Evolutionary conservation across 495 filamentous ascomycete genomes (phyloP), one percentile per base, ranked within the genome.

Genomic region (Aeminium ludgeri): DNA sequence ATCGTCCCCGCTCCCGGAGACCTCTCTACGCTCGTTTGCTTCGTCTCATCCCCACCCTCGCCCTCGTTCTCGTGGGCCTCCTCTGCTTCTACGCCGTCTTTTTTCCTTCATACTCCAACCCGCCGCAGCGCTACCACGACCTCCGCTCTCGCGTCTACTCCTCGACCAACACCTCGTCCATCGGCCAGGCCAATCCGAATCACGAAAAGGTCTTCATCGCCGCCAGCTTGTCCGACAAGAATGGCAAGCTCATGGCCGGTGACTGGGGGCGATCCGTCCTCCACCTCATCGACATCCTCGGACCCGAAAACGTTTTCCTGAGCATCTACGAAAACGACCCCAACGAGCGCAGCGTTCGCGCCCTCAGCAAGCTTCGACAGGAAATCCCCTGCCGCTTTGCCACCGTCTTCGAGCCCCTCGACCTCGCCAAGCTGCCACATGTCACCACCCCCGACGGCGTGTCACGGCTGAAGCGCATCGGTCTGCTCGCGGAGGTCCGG

Each of bases 181-280:
- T n/a, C n/a, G 78, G 76, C 2, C 64, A 75, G 25, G 77, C 71
- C 11, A 84, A 86, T 49, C 58, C 67, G 1, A 52, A 64, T 16
- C 62, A 71, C 30, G 74, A 84, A 53, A 79, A 74, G 45, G 64
- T 86, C 12, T 86, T 82, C 54, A 80, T 87, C 42, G 77, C 76
- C 5, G 74, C 78, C 12, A 84, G 74, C 50, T 65, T 87, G 32
- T 78, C 82, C 51, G 78, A 89, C 50, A 62, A 60, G 10, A 64
- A 53, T 0, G 73, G 73, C 4, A 55, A 56, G 11, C 58, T 87
- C 18, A 70, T 76, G 0, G 54, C 63, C 2, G 78, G 80, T 2
- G 62, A 63, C 40, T 86, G 81, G 82, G 82, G 78, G 0, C 48
- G 66, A 42, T 62, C 67, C 10, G 55, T 87, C 0, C 46, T 78